Evolutionary conservation across 1,284 basidiomycete species (phyloP), one percentile per base, ranked within the genome.

Genomic region (Marasmius oreades): DNA sequence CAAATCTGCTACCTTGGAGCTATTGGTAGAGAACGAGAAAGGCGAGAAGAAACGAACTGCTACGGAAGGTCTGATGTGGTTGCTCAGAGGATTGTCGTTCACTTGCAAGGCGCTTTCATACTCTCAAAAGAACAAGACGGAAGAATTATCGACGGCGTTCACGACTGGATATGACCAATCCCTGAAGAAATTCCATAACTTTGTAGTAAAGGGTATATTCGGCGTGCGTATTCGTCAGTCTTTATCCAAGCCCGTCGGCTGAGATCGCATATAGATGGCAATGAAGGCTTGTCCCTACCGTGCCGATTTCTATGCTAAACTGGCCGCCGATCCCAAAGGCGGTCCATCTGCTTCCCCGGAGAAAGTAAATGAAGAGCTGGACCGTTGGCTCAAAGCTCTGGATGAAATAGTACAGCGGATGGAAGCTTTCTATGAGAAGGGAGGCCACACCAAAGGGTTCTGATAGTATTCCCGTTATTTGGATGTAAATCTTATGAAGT

Each of bases 231-330:
- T 22, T 20, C 7, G 36, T 55, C 36, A 33, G 28, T 20, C 20
- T 22, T 44, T 26, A 45, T 14, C 2, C 11, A 18, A 53, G 55
- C n/a, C 42, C 26, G 12, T 12, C 11, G 36, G 11, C 23, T n/a
- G 26, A n/a, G 20, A 22, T 12, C n/a, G 10, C 22, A 28, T 52
- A 47, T 67, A 95, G 92, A 82, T 95, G 47, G 96, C 96, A 5
- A 94, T 99, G 93, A 97, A 91, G 68, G 94, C 95, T 0, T 98
- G 95, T 76, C 96, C 96, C 0, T 93, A 93, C 73, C 91, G 95
- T 58, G 83, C 80, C 16, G 88, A 88, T 64, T 96, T 99, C 73
- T 98, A 95, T 73, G 77, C 78, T 47, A 98, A 97, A 72, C 84
- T 99, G 48, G 92, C 92, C 20, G 78, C 84, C 5, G 87, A 89